phyloP scores from a whole-genome alignment of 345 rosid genomes.

The Heritiera littoralis region DNA sequence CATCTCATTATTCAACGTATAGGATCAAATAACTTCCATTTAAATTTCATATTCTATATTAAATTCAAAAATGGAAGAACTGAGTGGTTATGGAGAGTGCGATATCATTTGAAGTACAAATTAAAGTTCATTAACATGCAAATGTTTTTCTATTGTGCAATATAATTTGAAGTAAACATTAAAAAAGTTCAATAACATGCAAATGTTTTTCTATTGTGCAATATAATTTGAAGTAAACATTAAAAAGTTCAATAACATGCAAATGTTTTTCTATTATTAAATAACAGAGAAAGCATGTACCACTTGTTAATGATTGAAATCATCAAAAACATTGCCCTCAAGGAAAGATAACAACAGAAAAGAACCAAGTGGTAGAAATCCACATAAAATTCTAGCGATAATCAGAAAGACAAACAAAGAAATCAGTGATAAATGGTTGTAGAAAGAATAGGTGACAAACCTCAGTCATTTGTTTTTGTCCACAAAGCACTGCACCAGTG shows the following conservation, averaged over 20 bases:
- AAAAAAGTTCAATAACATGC: no score
- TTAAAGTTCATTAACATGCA: no score
- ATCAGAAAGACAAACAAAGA: neutral
- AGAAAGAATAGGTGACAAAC: slow-evolving; percentile 38
- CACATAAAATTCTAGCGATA: neutral
- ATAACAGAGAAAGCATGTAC: neutral
- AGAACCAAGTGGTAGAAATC: neutral
- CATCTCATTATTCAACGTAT: neutral
- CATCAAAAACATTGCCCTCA: neutral
- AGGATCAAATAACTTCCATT: neutral
- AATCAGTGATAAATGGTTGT: neutral
- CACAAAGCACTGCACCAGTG: slow-evolving; percentile 83
- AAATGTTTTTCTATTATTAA: neutral
- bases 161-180: no score
- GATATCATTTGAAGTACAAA: no score
- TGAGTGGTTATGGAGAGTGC: neutral
- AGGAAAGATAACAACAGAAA: neutral
- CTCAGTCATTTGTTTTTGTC: slow-evolving; percentile 97
- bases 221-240: no score
- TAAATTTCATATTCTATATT: neutral
- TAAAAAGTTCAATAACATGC: neutral
- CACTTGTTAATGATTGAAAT: neutral
- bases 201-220: no score
- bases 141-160: no score
- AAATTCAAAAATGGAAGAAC: neutral